A percentile compares a stretch with the other conserved stretches of the same genome.
phyloP scores from a whole-genome alignment of 441 rosid genomes.

The Eruca vesicaria region DNA sequence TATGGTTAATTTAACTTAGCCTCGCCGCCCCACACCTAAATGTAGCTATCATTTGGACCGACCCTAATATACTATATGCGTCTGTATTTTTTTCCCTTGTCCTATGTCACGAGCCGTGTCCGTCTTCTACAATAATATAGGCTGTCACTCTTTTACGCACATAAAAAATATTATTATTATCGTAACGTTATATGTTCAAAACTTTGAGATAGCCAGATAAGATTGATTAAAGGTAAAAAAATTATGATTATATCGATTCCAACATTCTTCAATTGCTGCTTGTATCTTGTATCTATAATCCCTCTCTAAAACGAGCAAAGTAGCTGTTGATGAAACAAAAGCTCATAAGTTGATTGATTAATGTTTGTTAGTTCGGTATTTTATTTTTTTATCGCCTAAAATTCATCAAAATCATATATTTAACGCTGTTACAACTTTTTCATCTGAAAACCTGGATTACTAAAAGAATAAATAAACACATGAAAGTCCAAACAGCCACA shows the following conservation, averaged over 20 bases:
- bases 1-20: conserved; percentile 31
- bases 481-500: too few species aligned
- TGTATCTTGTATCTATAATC: not conserved
- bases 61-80: conserved; percentile 17
- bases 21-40: conserved; percentile 36
- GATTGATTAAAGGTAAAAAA: not conserved
- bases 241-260: not conserved
- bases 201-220: not conserved
- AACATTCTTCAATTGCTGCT: not conserved
- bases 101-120: conserved; percentile 34
- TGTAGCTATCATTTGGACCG: conserved; percentile 35
- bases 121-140: conserved; percentile 24
- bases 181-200: not conserved
- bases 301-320: not conserved
- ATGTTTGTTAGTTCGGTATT: not conserved
- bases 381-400: not conserved
- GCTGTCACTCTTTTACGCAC: conserved; percentile 28
- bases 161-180: conserved; percentile 6
- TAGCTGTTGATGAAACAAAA: not conserved
- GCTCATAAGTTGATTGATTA: not conserved
- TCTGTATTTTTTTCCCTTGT: conserved; percentile 25
- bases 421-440: not conserved
- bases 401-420: not conserved
- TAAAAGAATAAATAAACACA: too few species aligned
- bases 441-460: too few species aligned